A percentile compares a stretch with the other conserved stretches of the same genome.
phyloP scores from a whole-genome alignment of 2,329 filamentous ascomycete genomes.

The Penicillium paneum region DNA sequence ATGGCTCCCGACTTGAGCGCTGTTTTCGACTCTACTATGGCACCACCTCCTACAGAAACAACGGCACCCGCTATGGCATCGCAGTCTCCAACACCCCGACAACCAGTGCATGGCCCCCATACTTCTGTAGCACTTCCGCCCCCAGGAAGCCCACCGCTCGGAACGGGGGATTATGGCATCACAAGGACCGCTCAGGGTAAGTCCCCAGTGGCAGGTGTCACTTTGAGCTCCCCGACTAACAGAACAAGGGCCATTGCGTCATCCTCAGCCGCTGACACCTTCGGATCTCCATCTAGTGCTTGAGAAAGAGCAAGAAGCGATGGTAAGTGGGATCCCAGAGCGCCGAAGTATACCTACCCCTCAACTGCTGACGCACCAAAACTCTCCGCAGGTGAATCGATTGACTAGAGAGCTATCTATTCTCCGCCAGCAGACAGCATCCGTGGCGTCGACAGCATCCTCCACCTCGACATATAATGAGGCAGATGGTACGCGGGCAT shows the following conservation, averaged over 20 bases:
- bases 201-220: conserved; percentile 4
- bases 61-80: conserved; percentile 28
- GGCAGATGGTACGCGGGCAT: conserved; percentile 42
- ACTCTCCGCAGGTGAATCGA: conserved; percentile 71
- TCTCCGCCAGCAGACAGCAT: conserved; percentile 68
- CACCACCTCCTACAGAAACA: conserved; percentile 32
- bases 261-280: conserved; percentile 81
- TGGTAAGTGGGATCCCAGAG: conserved; percentile 56
- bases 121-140: conserved; percentile 14
- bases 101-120: conserved; percentile 47
- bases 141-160: conserved; percentile 25
- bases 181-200: conserved; percentile 42
- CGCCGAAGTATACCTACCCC: neutral
- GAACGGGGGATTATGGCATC: conserved; percentile 34
- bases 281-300: conserved; percentile 85
- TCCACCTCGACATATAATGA: conserved; percentile 55
- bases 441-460: conserved; percentile 60
- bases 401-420: conserved; percentile 83
- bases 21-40: conserved; percentile 33
- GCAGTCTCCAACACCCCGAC: conserved; percentile 44
- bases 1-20: conserved; percentile 50
- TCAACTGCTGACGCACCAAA: neutral
- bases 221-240: conserved; percentile 1
- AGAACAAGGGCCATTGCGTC: conserved; percentile 68
- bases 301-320: conserved; percentile 92